These are phyloP conservation scores for Irpex sp. DNA, from an alignment of 1,284 basidiomycete species.

Conservation along the genomic window DNA sequence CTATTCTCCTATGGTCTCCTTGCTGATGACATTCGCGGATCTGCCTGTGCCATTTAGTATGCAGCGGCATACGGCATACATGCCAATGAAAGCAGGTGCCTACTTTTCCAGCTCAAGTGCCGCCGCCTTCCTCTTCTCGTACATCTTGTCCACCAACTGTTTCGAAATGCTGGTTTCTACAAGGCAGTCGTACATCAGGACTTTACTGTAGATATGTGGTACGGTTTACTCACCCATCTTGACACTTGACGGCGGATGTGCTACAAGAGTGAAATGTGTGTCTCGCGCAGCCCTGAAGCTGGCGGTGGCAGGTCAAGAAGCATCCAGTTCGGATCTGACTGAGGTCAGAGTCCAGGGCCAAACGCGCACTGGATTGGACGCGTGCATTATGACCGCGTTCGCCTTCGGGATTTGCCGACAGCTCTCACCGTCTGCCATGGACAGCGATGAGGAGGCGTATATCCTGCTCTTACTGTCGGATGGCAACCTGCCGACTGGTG, in stretches of 20 bases:
- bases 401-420: background rate
- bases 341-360: background rate
- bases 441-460: constrained; percentile 48
- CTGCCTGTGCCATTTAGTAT: constrained; percentile 39
- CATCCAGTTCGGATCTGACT: background rate
- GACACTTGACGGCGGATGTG: background rate
- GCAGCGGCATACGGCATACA: background rate
- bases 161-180: constrained; percentile 62
- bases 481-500: constrained; percentile 73
- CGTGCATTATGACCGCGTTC: constrained; percentile 1
- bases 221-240: constrained; percentile 3
- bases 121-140: constrained; percentile 94
- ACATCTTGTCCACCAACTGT: constrained; percentile 82
- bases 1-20: constrained; percentile 78
- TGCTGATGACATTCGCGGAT: constrained; percentile 83
- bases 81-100: constrained; percentile 12
- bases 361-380: constrained; percentile 10
- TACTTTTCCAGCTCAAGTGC: constrained; percentile 95
- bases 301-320: background rate
- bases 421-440: constrained; percentile 14
- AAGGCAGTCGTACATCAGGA: background rate
- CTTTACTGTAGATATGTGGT: background rate
- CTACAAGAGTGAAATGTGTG: background rate
- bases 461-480: constrained; percentile 72
- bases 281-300: background rate